phyloP scores from a whole-genome alignment of 2,329 filamentous ascomycete species.

The Podosphaera aphanis region DNA sequence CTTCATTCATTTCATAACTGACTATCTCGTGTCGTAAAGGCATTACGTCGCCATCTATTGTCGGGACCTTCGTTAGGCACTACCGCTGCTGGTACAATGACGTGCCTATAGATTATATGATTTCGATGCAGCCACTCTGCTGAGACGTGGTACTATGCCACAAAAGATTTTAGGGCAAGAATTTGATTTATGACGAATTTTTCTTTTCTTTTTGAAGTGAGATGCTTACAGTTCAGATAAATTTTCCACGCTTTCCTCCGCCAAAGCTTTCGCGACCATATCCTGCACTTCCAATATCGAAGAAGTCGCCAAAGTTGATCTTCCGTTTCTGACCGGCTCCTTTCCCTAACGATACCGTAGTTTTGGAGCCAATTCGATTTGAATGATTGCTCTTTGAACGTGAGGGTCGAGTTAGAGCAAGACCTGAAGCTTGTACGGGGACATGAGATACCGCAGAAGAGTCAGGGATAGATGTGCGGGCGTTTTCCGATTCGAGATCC shows the following conservation, averaged over 20 bases:
- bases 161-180: not conserved
- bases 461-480: slow-evolving; percentile 15
- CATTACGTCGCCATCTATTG: not conserved
- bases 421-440: slow-evolving; percentile 7
- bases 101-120: not conserved
- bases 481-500: slow-evolving; percentile 32
- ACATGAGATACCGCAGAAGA: slow-evolving; percentile 7
- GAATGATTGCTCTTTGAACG: slow-evolving; percentile 13
- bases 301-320: slow-evolving; percentile 51
- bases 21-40: not conserved
- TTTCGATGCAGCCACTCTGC: not conserved
- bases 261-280: slow-evolving; percentile 32
- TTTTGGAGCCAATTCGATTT: slow-evolving; percentile 8
- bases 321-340: slow-evolving; percentile 50
- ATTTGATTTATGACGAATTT: not conserved
- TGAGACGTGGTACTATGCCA: not conserved
- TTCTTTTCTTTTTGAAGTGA: not conserved
- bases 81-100: not conserved
- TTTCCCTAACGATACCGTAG: slow-evolving; percentile 23
- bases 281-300: slow-evolving; percentile 42
- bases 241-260: slow-evolving; percentile 16
- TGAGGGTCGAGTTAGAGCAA: slow-evolving; percentile 11
- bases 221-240: slow-evolving; percentile 8
- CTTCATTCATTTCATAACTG: not conserved
- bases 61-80: not conserved